phyloP scores from a whole-genome alignment of 2,329 filamentous ascomycete species.

The Monilinia laxa region DNA sequence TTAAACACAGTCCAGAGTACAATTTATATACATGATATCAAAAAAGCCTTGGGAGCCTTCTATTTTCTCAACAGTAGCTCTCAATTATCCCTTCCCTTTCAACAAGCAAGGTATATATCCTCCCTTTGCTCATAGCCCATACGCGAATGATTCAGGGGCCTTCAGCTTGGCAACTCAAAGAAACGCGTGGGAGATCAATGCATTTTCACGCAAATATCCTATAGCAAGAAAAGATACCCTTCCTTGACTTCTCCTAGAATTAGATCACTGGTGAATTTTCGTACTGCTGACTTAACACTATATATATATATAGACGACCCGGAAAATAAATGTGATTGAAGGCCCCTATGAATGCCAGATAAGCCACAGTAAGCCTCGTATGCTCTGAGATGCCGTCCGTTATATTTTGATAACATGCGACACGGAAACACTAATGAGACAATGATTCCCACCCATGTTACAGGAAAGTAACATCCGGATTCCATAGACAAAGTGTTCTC shows the following conservation, averaged over 20 bases:
- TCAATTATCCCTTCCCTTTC: neutral
- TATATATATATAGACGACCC: slow-evolving; percentile 6
- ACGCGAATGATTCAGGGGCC: slow-evolving; percentile 13
- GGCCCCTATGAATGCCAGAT: neutral
- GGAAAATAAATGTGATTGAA: slow-evolving; percentile 1
- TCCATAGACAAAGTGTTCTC: neutral
- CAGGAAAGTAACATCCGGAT: slow-evolving; percentile 1
- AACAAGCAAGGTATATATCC: slow-evolving; percentile 5
- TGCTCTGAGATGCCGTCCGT: neutral
- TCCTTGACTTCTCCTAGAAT: neutral
- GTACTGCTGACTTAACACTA: slow-evolving; percentile 13
- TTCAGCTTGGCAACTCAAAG: neutral
- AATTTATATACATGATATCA: neutral
- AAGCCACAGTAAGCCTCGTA: slow-evolving; percentile 13
- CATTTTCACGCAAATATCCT: neutral
- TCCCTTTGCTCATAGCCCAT: neutral
- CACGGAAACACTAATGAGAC: slow-evolving; percentile 18
- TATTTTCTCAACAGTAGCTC: neutral
- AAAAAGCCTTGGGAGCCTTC: neutral
- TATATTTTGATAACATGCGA: slow-evolving; percentile 15
- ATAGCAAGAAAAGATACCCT: neutral
- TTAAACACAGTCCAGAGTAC: too few species aligned
- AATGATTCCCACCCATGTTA: neutral
- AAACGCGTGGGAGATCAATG: neutral
- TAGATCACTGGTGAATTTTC: neutral